Evolutionary conservation across 176 grass and related monocot species (phyloP).

Genomic region (Rhipidocladum racemiflorum): DNA sequence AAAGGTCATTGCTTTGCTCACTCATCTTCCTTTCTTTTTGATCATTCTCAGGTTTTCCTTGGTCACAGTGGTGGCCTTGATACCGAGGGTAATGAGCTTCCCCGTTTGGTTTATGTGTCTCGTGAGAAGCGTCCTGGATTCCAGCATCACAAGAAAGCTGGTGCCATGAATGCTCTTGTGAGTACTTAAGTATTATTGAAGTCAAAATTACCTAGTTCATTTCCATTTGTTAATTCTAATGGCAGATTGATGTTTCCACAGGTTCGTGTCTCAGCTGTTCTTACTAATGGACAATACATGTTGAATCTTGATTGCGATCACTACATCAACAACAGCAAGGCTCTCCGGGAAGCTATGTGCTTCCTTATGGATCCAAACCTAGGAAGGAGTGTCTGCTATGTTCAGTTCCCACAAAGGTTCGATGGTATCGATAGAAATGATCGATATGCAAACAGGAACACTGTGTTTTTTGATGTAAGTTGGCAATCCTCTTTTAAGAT

Average conservation of each 20-base stretch:
- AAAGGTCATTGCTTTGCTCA: conserved; percentile 26
- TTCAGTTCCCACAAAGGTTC: conserved; percentile 97
- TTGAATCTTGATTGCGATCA: conserved; percentile 99
- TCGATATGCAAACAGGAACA: conserved; percentile 98
- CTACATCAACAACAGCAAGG: conserved; percentile 99
- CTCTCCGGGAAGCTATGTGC: conserved; percentile 96
- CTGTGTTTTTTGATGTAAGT: conserved; percentile 99
- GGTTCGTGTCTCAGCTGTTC: conserved; percentile 98
- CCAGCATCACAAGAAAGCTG: conserved; percentile 98
- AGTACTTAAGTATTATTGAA: conserved; percentile 42
- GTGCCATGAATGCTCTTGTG: conserved; percentile 99
- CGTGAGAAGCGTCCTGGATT: conserved; percentile 99
- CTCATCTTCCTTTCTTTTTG: conserved; percentile 26
- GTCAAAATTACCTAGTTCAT: conserved; percentile 12
- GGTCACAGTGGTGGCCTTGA: conserved; percentile 99
- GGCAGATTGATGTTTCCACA: conserved; percentile 29
- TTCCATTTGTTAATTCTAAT: conserved; percentile 43
- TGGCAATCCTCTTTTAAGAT: neutral
- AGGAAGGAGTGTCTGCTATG: conserved; percentile 91
- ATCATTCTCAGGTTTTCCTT: conserved; percentile 87
- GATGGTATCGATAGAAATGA: conserved; percentile 98
- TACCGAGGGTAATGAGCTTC: conserved; percentile 93
- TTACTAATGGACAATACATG: conserved; percentile 97
- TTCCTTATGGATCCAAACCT: conserved; percentile 99
- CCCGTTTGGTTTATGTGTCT: conserved; percentile 98